A percentile compares a stretch with the other conserved stretches of the same genome.
phyloP scores from a whole-genome alignment of 768 basidiomycete species.

The Lactarius trivialis region DNA sequence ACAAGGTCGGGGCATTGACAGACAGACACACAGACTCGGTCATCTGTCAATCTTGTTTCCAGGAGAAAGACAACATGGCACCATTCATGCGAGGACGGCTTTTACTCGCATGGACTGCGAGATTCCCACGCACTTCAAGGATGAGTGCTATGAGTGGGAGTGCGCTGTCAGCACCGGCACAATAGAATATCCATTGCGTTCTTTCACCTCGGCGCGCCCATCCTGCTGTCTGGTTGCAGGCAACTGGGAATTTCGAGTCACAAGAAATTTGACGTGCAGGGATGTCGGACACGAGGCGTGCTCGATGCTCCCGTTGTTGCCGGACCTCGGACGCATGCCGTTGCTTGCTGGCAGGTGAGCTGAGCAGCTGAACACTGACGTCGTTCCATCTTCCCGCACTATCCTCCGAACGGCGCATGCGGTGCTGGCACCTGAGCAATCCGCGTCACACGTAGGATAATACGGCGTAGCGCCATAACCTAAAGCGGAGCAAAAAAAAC shows the following conservation, averaged over 20 bases:
- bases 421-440: slow-evolving; percentile 12
- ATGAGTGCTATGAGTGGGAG: neutral
- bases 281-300: neutral
- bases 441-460: neutral
- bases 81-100: neutral
- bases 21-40: slow-evolving; percentile 1
- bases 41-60: slow-evolving; percentile 16
- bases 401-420: neutral
- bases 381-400: neutral
- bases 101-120: neutral
- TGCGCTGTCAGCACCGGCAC: neutral
- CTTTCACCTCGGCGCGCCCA: neutral
- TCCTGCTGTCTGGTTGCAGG: neutral
- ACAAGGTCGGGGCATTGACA: neutral
- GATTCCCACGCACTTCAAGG: slow-evolving; percentile 9
- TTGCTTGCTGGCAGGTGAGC: slow-evolving; percentile 1
- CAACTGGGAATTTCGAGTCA: neutral
- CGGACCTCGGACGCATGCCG: neutral
- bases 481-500: slow-evolving; percentile 1
- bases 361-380: slow-evolving; percentile 14
- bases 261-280: neutral
- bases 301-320: neutral
- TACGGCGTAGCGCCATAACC: neutral
- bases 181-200: neutral
- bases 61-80: slow-evolving; percentile 6